Base-by-base conservation (phyloP, 164 flowering plant species). In the Chimonanthus praecox region DNA sequence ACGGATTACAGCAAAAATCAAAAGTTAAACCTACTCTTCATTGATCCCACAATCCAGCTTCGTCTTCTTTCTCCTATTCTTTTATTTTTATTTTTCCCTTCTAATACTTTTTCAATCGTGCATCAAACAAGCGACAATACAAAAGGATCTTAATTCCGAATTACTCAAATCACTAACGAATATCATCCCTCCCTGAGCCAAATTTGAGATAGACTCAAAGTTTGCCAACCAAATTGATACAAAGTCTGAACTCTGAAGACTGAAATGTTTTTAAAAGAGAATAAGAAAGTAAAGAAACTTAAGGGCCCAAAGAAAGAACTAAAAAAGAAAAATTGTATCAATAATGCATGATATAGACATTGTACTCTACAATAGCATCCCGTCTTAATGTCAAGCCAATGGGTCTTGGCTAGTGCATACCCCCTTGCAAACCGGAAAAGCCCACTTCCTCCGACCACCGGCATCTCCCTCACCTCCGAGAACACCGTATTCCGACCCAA, bases 381-480 rank as follows among this genome's bases (percentile, higher is more conserved):
- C 82, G 80, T 75, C 8, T 49, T 45, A 16, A 18, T n/a, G 74
- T 78, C 70, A n/a, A 70, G 51, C 69, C 65, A 48, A 15, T 70
- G 49, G 4, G 90, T 86, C 65, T 74, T 72, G 0, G 79, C 81
- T 68, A 71, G 48, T 4, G 83, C 85, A 71, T 75, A 81, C 20
- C 88, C 88, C 0, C 84, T 58, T 62, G 85, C 84, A n/a, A 78
- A 62, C 63, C 85, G 66, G 73, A 86, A 85, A 33, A 74, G 51
- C 5, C 87, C 87, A 47, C 74, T 83, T 5, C 89, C 90, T 43
- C 90, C 90, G 43, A 84, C 80, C 20, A 84, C 64, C 0, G 89
- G 83, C 84, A 86, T 78, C 65, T 86, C 88, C 65, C 88, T 79
- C 47, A 78, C 78, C 0, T 18, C 18, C 13, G 75, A 33, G 5